phyloP scores from a whole-genome alignment of 2,329 filamentous ascomycete species.

The Aureobasidium melanogenum region DNA sequence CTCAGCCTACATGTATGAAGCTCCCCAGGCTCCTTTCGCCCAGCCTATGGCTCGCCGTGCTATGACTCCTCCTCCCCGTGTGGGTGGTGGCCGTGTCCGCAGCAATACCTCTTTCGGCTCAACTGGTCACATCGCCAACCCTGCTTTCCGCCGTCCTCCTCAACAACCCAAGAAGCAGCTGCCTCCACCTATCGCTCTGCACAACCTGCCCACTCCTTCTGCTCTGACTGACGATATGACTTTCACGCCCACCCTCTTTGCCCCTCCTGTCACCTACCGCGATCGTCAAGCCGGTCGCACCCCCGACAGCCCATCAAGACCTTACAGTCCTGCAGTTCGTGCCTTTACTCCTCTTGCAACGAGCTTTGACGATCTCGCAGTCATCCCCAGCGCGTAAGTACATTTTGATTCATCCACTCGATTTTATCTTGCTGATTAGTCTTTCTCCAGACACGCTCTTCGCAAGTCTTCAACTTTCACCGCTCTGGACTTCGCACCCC shows the following conservation, averaged over 20 bases:
- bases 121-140: slow-evolving; percentile 28
- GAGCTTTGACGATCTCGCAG: slow-evolving; percentile 76
- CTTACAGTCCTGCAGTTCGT: slow-evolving; percentile 66
- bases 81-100: slow-evolving; percentile 40
- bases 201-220: slow-evolving; percentile 73
- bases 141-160: slow-evolving; percentile 21
- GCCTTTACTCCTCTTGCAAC: slow-evolving; percentile 71
- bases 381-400: slow-evolving; percentile 85
- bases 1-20: slow-evolving; percentile 48
- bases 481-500: slow-evolving; percentile 70
- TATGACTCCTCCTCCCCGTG: slow-evolving; percentile 85
- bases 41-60: slow-evolving; percentile 71
- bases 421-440: background rate
- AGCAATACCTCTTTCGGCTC: slow-evolving; percentile 39
- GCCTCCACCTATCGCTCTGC: slow-evolving; percentile 66
- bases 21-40: slow-evolving; percentile 53
- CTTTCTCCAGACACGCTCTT: slow-evolving; percentile 50
- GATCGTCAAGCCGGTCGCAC: slow-evolving; percentile 60
- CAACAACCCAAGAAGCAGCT: slow-evolving; percentile 44
- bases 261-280: slow-evolving; percentile 55
- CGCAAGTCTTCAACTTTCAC: slow-evolving; percentile 74
- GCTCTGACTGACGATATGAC: slow-evolving; percentile 64
- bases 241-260: slow-evolving; percentile 73
- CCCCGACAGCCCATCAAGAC: slow-evolving; percentile 51
- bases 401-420: slow-evolving; percentile 21